Conservation (phyloP, 2,329 filamentous ascomycete genomes). For the Phyllosticta citribraziliensis region DNA sequence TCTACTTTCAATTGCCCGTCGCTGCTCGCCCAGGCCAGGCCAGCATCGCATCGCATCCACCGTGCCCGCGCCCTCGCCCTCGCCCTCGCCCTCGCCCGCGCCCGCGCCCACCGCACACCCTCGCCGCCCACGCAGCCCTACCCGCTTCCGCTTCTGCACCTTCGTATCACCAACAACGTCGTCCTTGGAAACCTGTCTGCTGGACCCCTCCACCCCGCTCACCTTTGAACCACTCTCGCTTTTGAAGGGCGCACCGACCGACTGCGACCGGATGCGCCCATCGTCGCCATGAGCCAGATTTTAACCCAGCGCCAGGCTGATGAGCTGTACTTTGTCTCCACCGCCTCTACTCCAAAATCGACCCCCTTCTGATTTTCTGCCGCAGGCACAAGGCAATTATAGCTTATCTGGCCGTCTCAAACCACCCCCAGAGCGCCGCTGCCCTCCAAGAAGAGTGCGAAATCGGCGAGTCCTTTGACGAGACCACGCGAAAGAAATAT, state of each 20-base stretch:
- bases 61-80: neutral
- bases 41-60: neutral
- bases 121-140: constrained; percentile 8
- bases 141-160: neutral
- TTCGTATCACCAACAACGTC: constrained; percentile 1
- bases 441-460: constrained; percentile 68
- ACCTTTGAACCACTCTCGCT: neutral
- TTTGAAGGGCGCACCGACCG: constrained; percentile 9
- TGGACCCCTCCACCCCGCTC: constrained; percentile 3
- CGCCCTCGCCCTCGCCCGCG: neutral
- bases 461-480: constrained; percentile 65
- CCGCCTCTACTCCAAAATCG: constrained; percentile 9
- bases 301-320: constrained; percentile 74
- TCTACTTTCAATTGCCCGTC: neutral
- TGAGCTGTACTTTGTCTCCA: constrained; percentile 59
- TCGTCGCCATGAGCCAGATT: constrained; percentile 57
- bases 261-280: constrained; percentile 10
- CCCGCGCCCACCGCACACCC: constrained; percentile 3
- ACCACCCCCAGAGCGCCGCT: constrained; percentile 58
- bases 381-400: constrained; percentile 85
- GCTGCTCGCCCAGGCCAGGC: neutral
- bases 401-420: constrained; percentile 70
- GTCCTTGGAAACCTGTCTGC: constrained; percentile 1
- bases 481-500: constrained; percentile 82
- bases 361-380: constrained; percentile 10